phyloP scores from a whole-genome alignment of 2,329 filamentous ascomycete species.

The Hypomyces rosellus region DNA sequence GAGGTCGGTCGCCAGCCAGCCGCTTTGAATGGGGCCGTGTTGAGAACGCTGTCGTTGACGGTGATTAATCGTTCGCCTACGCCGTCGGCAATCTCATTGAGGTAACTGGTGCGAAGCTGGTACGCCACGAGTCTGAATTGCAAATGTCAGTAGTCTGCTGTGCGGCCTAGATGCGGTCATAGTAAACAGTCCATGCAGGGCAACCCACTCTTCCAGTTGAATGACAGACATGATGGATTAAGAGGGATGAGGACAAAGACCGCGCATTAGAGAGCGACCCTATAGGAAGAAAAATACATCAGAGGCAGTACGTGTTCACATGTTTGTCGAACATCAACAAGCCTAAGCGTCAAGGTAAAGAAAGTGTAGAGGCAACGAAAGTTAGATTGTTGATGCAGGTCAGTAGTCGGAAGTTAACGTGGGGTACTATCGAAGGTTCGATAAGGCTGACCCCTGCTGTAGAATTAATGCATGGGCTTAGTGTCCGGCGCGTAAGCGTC shows the following conservation, averaged over 20 bases:
- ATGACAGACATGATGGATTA: slow-evolving; percentile 30
- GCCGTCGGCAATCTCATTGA: slow-evolving; percentile 73
- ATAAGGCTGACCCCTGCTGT: slow-evolving; percentile 4
- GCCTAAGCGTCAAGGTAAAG: neutral
- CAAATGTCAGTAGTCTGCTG: slow-evolving; percentile 15
- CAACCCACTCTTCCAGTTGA: slow-evolving; percentile 32
- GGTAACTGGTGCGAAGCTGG: slow-evolving; percentile 73
- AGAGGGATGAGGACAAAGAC: slow-evolving; percentile 6
- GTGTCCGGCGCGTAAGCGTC: neutral
- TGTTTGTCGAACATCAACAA: slow-evolving; percentile 6
- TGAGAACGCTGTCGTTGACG: slow-evolving; percentile 71
- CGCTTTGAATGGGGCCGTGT: slow-evolving; percentile 74
- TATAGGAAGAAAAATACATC: slow-evolving; percentile 10
- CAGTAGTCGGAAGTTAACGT: slow-evolving; percentile 3
- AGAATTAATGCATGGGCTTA: neutral
- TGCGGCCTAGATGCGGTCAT: neutral
- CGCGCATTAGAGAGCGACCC: neutral
- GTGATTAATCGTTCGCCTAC: slow-evolving; percentile 80
- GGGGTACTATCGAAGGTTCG: slow-evolving; percentile 1
- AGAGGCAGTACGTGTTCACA: slow-evolving; percentile 9
- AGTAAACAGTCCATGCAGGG: neutral
- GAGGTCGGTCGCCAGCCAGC: slow-evolving; percentile 73
- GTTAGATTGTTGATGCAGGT: neutral
- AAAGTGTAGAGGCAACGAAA: neutral
- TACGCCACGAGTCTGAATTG: slow-evolving; percentile 66